A percentile compares a stretch with the other conserved stretches of the same genome.
These are phyloP conservation scores for Rhodamnia rubescens DNA, from an alignment of 345 rosid species.

Conservation along the genomic window DNA sequence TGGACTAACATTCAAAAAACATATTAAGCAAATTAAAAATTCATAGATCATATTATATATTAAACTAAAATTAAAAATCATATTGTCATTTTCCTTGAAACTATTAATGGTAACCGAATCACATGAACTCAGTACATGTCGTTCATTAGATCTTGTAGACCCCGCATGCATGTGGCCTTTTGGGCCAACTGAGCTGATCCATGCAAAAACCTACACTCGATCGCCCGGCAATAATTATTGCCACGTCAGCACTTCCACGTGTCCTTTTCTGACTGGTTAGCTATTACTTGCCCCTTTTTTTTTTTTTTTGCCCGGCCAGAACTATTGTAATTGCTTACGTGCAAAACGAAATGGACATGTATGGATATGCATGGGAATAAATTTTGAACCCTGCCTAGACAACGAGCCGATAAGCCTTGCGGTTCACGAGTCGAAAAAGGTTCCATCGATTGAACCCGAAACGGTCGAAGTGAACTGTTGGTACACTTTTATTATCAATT, in stretches of 20 bases:
- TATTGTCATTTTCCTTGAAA: background rate
- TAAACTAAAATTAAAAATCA: fast-evolving
- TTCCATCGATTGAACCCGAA: background rate
- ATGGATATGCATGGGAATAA: too few relatives aligned
- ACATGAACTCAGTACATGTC: background rate
- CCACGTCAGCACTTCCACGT: background rate
- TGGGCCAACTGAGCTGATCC: background rate
- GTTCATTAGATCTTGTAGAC: background rate
- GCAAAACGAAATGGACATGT: too few relatives aligned
- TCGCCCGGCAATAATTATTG: background rate
- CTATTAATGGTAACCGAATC: background rate
- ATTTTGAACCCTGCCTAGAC: too few relatives aligned
- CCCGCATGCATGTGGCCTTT: background rate
- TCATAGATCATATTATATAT: fast-evolving
- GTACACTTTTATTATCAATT: too few relatives aligned
- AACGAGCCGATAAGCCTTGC: background rate
- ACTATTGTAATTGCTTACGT: too few relatives aligned
- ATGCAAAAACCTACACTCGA: background rate
- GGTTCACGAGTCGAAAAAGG: background rate
- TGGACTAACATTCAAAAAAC: too few relatives aligned
- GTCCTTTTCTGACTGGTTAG: background rate
- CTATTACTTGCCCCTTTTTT: too few relatives aligned
- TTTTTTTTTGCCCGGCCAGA: too few relatives aligned
- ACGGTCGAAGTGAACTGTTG: too few relatives aligned
- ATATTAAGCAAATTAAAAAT: background rate